Conservation (phyloP, 805 yeast species). For the Naumovozyma castellii region DNA sequence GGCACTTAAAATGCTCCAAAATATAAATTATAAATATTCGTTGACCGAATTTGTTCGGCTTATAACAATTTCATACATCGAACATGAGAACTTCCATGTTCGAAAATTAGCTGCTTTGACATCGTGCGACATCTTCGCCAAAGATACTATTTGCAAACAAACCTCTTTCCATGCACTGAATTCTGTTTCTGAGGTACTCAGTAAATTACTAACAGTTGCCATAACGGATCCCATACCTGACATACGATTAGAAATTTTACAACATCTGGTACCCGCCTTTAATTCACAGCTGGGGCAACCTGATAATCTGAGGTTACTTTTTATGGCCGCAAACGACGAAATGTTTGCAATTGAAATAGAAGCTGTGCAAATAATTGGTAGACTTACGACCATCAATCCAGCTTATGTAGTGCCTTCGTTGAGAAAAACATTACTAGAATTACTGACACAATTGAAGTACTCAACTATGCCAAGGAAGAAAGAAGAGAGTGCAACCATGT, state of each 20-base stretch:
- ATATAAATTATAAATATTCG: conserved; percentile 66
- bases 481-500: conserved; percentile 76
- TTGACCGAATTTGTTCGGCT: conserved; percentile 80
- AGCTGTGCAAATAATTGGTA: conserved; percentile 71
- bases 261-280: conserved; percentile 60
- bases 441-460: conserved; percentile 75
- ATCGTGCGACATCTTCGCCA: conserved; percentile 62
- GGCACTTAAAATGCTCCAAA: conserved; percentile 67
- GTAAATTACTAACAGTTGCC: conserved; percentile 68
- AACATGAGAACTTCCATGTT: conserved; percentile 68
- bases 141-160: conserved; percentile 78
- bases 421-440: conserved; percentile 75
- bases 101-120: conserved; percentile 80
- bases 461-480: conserved; percentile 65
- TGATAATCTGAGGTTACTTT: conserved; percentile 72
- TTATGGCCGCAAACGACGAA: conserved; percentile 89
- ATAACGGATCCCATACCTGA: conserved; percentile 85
- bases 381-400: conserved; percentile 79
- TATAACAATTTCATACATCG: conserved; percentile 76
- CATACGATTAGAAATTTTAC: conserved; percentile 70
- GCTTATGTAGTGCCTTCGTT: conserved; percentile 92
- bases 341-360: conserved; percentile 71
- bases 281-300: conserved; percentile 94
- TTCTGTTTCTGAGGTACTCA: conserved; percentile 78
- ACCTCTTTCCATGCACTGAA: conserved; percentile 70